A percentile compares a stretch with the other conserved stretches of the same genome.
Conservation (phyloP, 1,139 yeast genomes). For the Candida albicans region DNA sequence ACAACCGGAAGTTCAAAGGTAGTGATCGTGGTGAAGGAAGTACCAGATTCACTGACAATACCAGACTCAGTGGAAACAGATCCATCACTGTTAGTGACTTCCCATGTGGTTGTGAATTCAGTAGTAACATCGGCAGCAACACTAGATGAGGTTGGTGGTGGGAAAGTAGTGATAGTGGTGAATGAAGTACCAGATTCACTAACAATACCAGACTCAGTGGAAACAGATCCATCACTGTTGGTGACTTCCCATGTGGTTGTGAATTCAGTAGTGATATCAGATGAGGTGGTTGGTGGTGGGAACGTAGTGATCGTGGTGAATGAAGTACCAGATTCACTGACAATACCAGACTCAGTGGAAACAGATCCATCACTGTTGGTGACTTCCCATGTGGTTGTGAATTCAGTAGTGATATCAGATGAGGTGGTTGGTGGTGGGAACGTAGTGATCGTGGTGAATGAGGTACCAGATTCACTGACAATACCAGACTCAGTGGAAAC, state of each 20-base stretch:
- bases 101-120: conserved; percentile 4
- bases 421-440: neutral
- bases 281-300: too few relatives aligned
- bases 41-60: conserved; percentile 4
- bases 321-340: conserved; percentile 10
- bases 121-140: neutral
- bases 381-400: conserved; percentile 18
- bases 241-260: conserved; percentile 7
- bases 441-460: too few relatives aligned
- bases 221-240: too few relatives aligned
- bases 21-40: conserved; percentile 7
- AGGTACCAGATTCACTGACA: neutral
- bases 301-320: too few relatives aligned
- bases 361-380: conserved; percentile 15
- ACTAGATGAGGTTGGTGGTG: too few relatives aligned
- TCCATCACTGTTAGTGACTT: conserved; percentile 13
- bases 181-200: neutral
- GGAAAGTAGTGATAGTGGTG: neutral
- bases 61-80: conserved; percentile 8
- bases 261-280: conserved; percentile 1
- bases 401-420: conserved; percentile 12
- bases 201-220: neutral
- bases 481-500: too few relatives aligned
- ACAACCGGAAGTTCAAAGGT: neutral
- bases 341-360: neutral